A percentile compares a stretch with the other conserved stretches of the same genome.
Conservation (phyloP, 306 rosid species). For the Fragaria iinumae region DNA sequence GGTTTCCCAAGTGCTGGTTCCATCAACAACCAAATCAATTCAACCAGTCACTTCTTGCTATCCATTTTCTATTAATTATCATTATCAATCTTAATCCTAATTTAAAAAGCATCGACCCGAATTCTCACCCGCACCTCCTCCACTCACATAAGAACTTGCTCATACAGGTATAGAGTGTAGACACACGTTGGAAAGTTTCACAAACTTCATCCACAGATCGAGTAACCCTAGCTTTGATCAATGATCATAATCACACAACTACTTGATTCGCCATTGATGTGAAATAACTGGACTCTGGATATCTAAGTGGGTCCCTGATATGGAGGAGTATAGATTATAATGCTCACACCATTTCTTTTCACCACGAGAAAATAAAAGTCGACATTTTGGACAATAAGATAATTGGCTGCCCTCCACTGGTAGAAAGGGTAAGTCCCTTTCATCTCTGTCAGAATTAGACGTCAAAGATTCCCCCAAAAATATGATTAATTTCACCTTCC, state of each 20-base stretch:
- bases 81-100: constrained; percentile 1
- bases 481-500: neutral
- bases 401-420: neutral
- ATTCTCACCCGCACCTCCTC: neutral
- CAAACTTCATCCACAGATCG: neutral
- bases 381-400: neutral
- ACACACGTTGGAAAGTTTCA: neutral
- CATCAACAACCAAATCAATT: constrained; percentile 36
- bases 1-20: constrained; percentile 49
- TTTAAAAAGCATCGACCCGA: neutral
- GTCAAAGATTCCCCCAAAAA: neutral
- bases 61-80: constrained; percentile 20
- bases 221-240: neutral
- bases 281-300: neutral
- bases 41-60: constrained; percentile 33
- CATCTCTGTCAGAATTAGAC: neutral
- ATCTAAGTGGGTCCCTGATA: neutral
- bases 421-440: neutral
- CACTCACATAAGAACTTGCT: neutral
- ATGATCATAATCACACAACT: neutral
- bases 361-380: neutral
- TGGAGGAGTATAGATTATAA: neutral
- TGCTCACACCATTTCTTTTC: neutral
- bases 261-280: constrained; percentile 13
- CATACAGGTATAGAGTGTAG: neutral